Base-by-base conservation (phyloP, 768 basidiomycete species). In the Megacollybia marginata region DNA sequence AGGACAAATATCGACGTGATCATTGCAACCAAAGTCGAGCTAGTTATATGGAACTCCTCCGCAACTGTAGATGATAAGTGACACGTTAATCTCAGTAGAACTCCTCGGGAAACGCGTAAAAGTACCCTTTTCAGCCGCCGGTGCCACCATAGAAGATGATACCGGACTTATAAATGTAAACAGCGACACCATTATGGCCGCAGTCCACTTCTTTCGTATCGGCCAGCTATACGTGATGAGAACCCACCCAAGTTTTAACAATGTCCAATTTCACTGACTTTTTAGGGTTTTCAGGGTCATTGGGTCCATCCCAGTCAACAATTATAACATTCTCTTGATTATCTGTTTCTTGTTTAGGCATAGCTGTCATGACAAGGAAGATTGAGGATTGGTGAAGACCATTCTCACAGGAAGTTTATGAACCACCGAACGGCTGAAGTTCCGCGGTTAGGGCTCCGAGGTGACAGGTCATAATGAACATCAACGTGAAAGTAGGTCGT, bases 141-240 rank as follows among this genome's bases (percentile, higher is more conserved):
- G 86, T 0, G 88, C 82, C 1, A 88, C 68, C 80, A 87, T 87
- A 4, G 85, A 78, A 4, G 88, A 90, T 0, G 85, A 80, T 0
- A 88, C 69, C 0, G 85, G 83, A 7, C 70, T 72, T 33, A 86
- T 83, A 58, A 86, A 83, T 0, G 85, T 82, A 59, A 84, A 88
- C 0, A 71, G 68, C 0, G 85, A 85, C 0, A 85, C 78, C 28
- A 85, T 71, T n/a, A 73, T 54, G 0, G 82, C 84, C 0, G 78
- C 79, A 0, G 70, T 74, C 85, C 83, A 85, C 70, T 83, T 87
- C 55, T 66, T 67, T 28, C 59, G 68, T 48, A 69, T 73, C 4
- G 69, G 58, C 84, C 85, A 85, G 58, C 85, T 81, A 48, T 9
- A 43, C 28, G 40, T 6, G 31, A 42, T 18, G 19, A 5, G 28